Percentiles rank a stretch among this genome's conserved stretches.
These are phyloP conservation scores for Ceratocystis ficicola DNA, from an alignment of 2,329 filamentous ascomycete species.

Conservation along the genomic window DNA sequence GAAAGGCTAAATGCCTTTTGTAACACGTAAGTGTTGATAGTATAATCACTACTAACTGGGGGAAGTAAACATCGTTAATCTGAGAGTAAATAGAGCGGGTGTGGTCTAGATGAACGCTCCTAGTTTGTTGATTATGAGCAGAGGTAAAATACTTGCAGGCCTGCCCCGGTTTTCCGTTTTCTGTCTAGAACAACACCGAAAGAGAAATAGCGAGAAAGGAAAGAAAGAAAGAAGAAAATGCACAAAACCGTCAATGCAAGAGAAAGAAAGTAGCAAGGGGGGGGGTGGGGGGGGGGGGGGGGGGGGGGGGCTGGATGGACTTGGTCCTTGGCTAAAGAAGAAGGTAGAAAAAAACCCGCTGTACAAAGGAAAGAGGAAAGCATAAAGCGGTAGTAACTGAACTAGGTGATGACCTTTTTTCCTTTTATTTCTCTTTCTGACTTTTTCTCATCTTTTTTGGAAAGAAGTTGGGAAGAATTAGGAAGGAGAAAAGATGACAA, in stretches of 20 bases:
- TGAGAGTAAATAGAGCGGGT: background rate
- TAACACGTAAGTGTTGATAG: background rate
- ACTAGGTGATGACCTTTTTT: background rate
- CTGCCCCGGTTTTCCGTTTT: slow-evolving; percentile 17
- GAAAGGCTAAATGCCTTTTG: background rate
- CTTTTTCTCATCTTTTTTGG: slow-evolving; percentile 10
- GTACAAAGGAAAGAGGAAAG: slow-evolving; percentile 7
- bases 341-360: background rate
- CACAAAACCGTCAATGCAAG: background rate
- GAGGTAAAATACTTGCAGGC: background rate
- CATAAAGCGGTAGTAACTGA: background rate
- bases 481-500: slow-evolving; percentile 11
- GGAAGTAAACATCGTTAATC: background rate
- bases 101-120: background rate
- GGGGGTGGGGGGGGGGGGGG: too few relatives aligned
- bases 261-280: background rate
- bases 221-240: background rate
- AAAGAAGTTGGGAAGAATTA: background rate
- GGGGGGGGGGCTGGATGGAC: too few relatives aligned
- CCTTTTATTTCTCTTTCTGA: background rate
- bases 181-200: slow-evolving; percentile 12
- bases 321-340: background rate
- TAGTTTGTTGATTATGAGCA: background rate
- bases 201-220: background rate
- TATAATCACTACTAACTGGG: background rate